Percentiles rank a stretch among this genome's conserved stretches.
phyloP scores from a whole-genome alignment of 345 rosid species.

The Gynandropsis gynandra region DNA sequence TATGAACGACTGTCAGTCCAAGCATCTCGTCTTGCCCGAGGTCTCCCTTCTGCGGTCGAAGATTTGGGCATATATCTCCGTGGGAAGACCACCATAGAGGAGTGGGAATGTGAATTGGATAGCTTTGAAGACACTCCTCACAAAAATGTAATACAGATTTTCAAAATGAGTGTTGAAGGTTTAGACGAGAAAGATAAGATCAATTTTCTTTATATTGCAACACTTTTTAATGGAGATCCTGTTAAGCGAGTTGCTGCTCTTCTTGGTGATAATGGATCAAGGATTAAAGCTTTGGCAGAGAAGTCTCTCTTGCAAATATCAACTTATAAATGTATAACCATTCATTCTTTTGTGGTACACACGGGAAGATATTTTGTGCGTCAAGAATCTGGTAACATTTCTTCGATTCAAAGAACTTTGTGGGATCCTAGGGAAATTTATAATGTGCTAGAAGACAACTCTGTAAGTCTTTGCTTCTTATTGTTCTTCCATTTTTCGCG shows the following conservation, averaged over 20 bases:
- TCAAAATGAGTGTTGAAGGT: background rate
- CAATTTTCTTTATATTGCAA: slow-evolving; percentile 13
- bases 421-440: slow-evolving; percentile 1
- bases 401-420: background rate
- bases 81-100: background rate
- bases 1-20: background rate
- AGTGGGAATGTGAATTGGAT: background rate
- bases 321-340: background rate
- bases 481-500: background rate
- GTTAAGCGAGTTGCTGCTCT: background rate
- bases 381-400: background rate
- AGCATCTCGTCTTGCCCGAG: background rate
- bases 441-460: background rate
- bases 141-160: background rate
- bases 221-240: slow-evolving; percentile 13
- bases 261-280: background rate
- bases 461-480: slow-evolving; percentile 3
- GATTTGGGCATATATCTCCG: background rate
- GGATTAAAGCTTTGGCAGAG: background rate
- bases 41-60: background rate
- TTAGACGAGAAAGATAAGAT: background rate
- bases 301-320: slow-evolving; percentile 19
- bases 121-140: background rate
- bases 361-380: slow-evolving; percentile 6
- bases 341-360: slow-evolving; percentile 8